A percentile compares a stretch with the other conserved stretches of the same genome.
Evolutionary conservation across 148 eudicot genomes (phyloP).

Genomic region (Vaccinium vitisidaea): DNA sequence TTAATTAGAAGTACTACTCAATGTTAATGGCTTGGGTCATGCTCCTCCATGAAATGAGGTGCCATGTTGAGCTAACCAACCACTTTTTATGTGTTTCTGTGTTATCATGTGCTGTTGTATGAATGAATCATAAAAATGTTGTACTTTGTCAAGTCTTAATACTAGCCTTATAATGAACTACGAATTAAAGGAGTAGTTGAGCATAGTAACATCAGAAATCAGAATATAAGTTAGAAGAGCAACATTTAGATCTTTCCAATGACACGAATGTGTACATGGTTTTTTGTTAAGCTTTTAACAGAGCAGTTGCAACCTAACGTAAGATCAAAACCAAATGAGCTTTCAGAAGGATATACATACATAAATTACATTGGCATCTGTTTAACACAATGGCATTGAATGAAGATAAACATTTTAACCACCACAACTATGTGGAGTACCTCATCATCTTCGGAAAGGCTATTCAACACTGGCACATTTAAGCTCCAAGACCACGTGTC

Average conservation of each 20-base stretch:
- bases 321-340: neutral
- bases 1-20: neutral
- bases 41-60: neutral
- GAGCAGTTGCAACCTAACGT: neutral
- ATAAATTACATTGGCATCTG: neutral
- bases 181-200: neutral
- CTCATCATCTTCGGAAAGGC: conserved; percentile 88
- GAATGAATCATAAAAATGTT: neutral
- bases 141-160: neutral
- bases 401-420: neutral
- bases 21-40: neutral
- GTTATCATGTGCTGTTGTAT: neutral
- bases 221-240: neutral
- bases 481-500: conserved; percentile 99
- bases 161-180: neutral
- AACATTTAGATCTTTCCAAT: neutral
- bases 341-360: neutral
- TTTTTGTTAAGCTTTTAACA: neutral
- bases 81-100: neutral
- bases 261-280: neutral
- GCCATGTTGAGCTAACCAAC: neutral
- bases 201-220: neutral
- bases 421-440: conserved; percentile 27
- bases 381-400: neutral
- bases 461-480: conserved; percentile 88